phyloP scores from a whole-genome alignment of 2,329 filamentous ascomycete genomes.

The Leptoxyphium fumago region DNA sequence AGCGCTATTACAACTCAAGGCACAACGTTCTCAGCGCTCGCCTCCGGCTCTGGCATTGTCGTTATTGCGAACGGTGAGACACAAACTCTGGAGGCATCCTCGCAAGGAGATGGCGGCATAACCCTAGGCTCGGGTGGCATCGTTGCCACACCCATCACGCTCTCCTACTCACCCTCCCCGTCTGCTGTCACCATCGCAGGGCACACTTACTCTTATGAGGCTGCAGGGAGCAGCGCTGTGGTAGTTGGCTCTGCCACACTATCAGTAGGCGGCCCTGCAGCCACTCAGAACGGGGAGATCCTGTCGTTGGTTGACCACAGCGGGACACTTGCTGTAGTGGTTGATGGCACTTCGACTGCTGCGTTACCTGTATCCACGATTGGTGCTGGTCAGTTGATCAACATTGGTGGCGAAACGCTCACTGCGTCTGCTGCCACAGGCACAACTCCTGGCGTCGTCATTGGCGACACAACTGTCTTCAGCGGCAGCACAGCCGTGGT shows the following conservation, averaged over 20 bases:
- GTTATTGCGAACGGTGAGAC: neutral
- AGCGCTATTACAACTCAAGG: neutral
- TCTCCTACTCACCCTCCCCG: neutral
- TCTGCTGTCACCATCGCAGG: neutral
- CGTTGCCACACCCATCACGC: neutral
- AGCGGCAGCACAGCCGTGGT: neutral
- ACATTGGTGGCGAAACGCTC: neutral
- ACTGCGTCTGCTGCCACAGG: neutral
- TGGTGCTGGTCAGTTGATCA: neutral
- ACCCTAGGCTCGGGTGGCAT: neutral
- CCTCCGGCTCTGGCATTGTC: neutral
- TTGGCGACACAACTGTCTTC: slow-evolving; percentile 1
- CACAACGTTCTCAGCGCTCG: neutral
- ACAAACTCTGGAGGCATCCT: neutral
- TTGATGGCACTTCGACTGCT: neutral
- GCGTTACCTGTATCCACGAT: neutral
- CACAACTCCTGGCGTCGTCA: neutral
- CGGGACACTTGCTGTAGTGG: neutral
- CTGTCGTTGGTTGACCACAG: neutral
- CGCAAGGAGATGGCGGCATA: neutral
- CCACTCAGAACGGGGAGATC: neutral
- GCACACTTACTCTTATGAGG: neutral
- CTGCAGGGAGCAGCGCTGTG: neutral
- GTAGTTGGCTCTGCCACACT: neutral
- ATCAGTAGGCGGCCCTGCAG: neutral